Conservation (phyloP, 305 asterid genomes). For the Fraxinus sp. region DNA sequence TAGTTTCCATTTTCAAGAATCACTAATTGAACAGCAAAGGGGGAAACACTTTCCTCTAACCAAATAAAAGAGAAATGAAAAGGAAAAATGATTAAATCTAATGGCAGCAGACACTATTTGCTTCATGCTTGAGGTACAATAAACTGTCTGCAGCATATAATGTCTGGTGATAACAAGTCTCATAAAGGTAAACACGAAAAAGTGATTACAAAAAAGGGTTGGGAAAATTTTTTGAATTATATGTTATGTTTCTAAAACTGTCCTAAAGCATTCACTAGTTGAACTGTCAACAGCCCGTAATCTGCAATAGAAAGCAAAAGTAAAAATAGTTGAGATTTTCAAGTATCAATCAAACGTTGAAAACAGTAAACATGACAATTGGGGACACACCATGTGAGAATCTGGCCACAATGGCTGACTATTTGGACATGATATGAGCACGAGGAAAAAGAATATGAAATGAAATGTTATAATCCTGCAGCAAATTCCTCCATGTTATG, state of each 20-base stretch:
- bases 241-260: constrained; percentile 19
- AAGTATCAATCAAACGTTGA: neutral
- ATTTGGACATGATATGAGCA: constrained; percentile 16
- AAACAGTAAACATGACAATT: neutral
- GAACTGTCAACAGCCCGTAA: constrained; percentile 12
- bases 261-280: constrained; percentile 6
- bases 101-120: neutral
- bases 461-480: constrained; percentile 18
- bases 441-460: constrained; percentile 17
- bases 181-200: neutral
- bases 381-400: constrained; percentile 8
- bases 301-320: constrained; percentile 12
- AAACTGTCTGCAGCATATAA: neutral
- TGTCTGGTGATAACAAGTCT: neutral
- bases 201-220: neutral
- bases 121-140: neutral
- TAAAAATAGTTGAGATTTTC: constrained; percentile 13
- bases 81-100: neutral
- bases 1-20: too few species aligned
- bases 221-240: neutral
- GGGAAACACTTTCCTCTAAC: too few species aligned
- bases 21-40: too few species aligned
- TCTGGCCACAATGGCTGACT: constrained; percentile 12
- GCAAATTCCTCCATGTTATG: constrained; percentile 8
- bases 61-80: neutral